These are phyloP conservation scores for Solanum ossicruentum DNA, from an alignment of 257 asterid genomes.

Conservation along the genomic window DNA sequence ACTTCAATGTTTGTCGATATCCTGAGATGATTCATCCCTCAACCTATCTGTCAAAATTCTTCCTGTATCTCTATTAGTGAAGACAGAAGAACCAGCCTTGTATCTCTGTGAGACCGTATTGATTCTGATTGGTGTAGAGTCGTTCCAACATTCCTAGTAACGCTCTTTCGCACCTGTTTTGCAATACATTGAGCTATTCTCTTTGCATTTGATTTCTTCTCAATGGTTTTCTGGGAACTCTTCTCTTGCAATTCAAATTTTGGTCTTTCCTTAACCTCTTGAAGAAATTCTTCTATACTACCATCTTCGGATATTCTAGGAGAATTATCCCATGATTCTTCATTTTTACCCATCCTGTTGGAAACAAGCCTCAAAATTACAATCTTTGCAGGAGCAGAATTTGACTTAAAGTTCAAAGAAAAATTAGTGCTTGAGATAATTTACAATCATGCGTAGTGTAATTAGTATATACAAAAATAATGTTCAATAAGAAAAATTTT, in stretches of 20 bases:
- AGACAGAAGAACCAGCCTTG: slow-evolving; percentile 47
- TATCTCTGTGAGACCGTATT: slow-evolving; percentile 42
- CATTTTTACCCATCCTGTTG: slow-evolving; percentile 28
- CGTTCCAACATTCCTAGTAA: slow-evolving; percentile 44
- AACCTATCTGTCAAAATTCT: slow-evolving; percentile 55
- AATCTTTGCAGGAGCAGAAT: slow-evolving; percentile 47
- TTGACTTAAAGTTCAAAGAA: neutral
- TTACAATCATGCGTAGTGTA: too few species aligned
- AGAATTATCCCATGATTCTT: slow-evolving; percentile 59
- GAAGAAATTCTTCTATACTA: slow-evolving; percentile 72
- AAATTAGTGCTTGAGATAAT: too few species aligned
- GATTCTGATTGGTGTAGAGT: slow-evolving; percentile 70
- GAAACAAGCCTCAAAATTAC: slow-evolving; percentile 81
- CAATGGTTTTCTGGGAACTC: slow-evolving; percentile 30
- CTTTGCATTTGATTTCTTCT: slow-evolving; percentile 65
- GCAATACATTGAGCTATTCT: slow-evolving; percentile 67
- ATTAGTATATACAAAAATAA: too few species aligned
- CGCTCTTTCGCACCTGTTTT: slow-evolving; percentile 64
- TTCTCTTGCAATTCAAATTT: slow-evolving; percentile 68
- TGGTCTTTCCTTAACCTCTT: slow-evolving; percentile 81
- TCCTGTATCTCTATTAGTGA: slow-evolving; percentile 50
- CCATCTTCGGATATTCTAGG: slow-evolving; percentile 54
- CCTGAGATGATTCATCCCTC: slow-evolving; percentile 40
- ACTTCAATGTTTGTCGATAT: slow-evolving; percentile 22
- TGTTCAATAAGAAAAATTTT: too few species aligned